Percentiles rank a stretch among this genome's conserved stretches.
These are phyloP conservation scores for Phytophthora meadii DNA, from an alignment of 352 stramenopile species.

Conservation along the genomic window DNA sequence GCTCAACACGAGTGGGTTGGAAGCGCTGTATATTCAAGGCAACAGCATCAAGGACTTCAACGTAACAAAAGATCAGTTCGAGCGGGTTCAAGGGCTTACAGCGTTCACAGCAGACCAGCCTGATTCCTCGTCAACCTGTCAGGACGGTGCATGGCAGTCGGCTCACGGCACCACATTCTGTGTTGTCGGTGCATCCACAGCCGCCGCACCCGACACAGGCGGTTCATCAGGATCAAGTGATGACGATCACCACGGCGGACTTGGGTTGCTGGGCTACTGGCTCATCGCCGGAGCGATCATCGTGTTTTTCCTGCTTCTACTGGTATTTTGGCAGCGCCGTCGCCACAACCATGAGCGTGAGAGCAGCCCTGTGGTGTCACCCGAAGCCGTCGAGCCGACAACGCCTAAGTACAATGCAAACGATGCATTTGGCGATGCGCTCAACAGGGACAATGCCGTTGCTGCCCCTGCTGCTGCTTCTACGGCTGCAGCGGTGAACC, in stretches of 20 bases:
- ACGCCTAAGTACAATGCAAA: slow-evolving; percentile 31
- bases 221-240: slow-evolving; percentile 23
- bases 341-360: slow-evolving; percentile 27
- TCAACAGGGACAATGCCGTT: slow-evolving; percentile 15
- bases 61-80: slow-evolving; percentile 38
- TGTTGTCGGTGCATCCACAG: slow-evolving; percentile 38
- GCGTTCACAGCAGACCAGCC: slow-evolving; percentile 42
- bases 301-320: slow-evolving; percentile 42
- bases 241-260: slow-evolving; percentile 10
- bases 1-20: slow-evolving; percentile 35
- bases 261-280: slow-evolving; percentile 39
- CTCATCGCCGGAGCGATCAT: slow-evolving; percentile 41
- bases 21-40: slow-evolving; percentile 43
- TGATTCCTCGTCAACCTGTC: slow-evolving; percentile 27
- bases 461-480: too few relatives aligned
- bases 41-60: slow-evolving; percentile 52
- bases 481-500: slow-evolving; percentile 10
- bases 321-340: slow-evolving; percentile 41
- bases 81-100: slow-evolving; percentile 33
- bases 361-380: slow-evolving; percentile 35
- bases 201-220: slow-evolving; percentile 27
- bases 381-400: slow-evolving; percentile 24
- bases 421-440: slow-evolving; percentile 28
- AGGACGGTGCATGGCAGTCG: slow-evolving; percentile 37
- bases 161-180: slow-evolving; percentile 47